These are phyloP conservation scores for Starmerella vitae DNA, from an alignment of 805 yeast species.

Conservation along the genomic window DNA sequence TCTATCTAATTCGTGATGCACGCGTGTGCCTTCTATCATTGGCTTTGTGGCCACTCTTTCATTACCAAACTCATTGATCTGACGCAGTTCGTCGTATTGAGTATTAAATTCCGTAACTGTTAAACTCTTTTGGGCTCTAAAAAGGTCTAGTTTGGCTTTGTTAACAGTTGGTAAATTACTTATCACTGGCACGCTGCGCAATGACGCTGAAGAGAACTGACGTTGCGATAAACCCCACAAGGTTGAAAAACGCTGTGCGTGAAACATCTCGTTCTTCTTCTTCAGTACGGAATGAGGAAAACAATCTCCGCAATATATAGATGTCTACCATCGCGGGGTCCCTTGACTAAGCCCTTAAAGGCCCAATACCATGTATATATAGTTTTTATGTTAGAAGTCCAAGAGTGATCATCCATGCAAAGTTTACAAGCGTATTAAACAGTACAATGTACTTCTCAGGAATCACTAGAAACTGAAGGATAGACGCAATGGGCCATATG, in stretches of 20 bases:
- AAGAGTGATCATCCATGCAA: slow-evolving; percentile 25
- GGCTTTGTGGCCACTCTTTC: not conserved
- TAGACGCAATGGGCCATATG: slow-evolving; percentile 23
- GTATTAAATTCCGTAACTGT: slow-evolving; percentile 14
- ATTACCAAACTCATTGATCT: slow-evolving; percentile 5
- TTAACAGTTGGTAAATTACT: not conserved
- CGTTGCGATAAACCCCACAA: slow-evolving; percentile 67
- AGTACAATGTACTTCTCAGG: slow-evolving; percentile 18
- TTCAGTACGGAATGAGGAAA: slow-evolving; percentile 70
- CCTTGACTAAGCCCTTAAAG: too few species aligned
- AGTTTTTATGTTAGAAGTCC: slow-evolving; percentile 15
- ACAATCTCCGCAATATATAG: slow-evolving; percentile 62
- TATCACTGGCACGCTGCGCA: slow-evolving; percentile 39
- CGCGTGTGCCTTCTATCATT: slow-evolving; percentile 9
- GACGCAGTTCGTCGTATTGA: slow-evolving; percentile 14
- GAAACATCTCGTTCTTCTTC: slow-evolving; percentile 72
- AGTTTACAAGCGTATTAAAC: slow-evolving; percentile 18
- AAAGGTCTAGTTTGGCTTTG: not conserved
- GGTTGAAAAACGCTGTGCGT: slow-evolving; percentile 47
- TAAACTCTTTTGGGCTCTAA: not conserved
- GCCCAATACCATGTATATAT: too few species aligned
- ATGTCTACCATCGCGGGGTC: too few species aligned
- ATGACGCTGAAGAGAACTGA: slow-evolving; percentile 71
- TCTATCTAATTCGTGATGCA: slow-evolving; percentile 8
- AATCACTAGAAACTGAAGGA: slow-evolving; percentile 17